These are phyloP conservation scores for Penicillium parvum DNA, from an alignment of 495 filamentous ascomycete genomes.

Conservation along the genomic window DNA sequence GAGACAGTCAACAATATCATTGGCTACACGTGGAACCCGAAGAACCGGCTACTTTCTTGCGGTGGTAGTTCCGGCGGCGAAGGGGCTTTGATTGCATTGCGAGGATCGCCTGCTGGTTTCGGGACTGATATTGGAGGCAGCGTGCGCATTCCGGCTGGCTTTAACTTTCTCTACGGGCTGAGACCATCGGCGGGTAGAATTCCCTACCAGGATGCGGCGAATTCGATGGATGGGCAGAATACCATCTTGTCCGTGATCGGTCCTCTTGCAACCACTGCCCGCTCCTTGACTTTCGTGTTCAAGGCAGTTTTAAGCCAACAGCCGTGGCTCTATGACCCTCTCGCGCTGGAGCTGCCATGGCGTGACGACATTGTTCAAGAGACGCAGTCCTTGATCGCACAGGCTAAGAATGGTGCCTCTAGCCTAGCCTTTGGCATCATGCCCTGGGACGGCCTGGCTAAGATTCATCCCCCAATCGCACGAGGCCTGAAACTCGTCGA, in stretches of 20 bases:
- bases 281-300: slow-evolving; percentile 49
- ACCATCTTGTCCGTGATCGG: slow-evolving; percentile 55
- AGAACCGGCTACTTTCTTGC: slow-evolving; percentile 43
- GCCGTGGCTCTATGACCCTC: slow-evolving; percentile 64
- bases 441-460: slow-evolving; percentile 44
- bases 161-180: slow-evolving; percentile 58
- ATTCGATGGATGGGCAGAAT: slow-evolving; percentile 57
- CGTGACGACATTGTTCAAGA: slow-evolving; percentile 46
- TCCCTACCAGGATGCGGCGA: slow-evolving; percentile 42
- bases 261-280: slow-evolving; percentile 47
- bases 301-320: slow-evolving; percentile 50
- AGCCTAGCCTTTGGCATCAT: slow-evolving; percentile 52
- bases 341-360: slow-evolving; percentile 60
- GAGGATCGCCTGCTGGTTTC: slow-evolving; percentile 52
- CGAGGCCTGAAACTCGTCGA: slow-evolving; percentile 51
- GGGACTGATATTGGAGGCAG: slow-evolving; percentile 72
- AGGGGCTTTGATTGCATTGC: slow-evolving; percentile 51
- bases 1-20: slow-evolving; percentile 58
- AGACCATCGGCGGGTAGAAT: slow-evolving; percentile 43
- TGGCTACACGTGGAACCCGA: slow-evolving; percentile 47
- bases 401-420: slow-evolving; percentile 21
- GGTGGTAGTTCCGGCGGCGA: slow-evolving; percentile 63
- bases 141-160: slow-evolving; percentile 62
- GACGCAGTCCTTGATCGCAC: slow-evolving; percentile 38
- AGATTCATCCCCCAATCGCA: slow-evolving; percentile 50